These are phyloP conservation scores for Mycena albidolilacea DNA, from an alignment of 768 basidiomycete genomes.

Conservation along the genomic window DNA sequence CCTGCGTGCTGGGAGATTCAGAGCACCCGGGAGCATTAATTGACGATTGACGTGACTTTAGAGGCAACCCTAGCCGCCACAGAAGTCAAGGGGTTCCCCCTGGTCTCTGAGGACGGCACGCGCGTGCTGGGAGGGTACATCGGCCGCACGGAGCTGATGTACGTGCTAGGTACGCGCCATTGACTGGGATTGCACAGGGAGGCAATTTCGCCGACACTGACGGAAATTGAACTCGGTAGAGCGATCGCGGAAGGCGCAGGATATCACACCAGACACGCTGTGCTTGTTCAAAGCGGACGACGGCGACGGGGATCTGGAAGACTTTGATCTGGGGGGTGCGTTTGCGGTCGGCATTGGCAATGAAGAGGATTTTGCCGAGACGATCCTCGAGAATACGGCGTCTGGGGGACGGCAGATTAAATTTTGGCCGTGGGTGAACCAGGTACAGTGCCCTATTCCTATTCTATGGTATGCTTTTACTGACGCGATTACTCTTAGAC, in stretches of 20 bases:
- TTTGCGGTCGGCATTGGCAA: conserved; percentile 66
- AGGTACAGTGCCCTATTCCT: conserved; percentile 65
- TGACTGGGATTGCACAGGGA: background rate
- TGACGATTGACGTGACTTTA: conserved; percentile 48
- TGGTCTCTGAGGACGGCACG: conserved; percentile 76
- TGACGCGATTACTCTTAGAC: conserved; percentile 67
- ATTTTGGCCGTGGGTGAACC: conserved; percentile 95
- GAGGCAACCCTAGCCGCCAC: conserved; percentile 82
- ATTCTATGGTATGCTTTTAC: conserved; percentile 14
- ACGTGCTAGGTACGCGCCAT: conserved; percentile 79
- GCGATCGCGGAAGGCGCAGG: conserved; percentile 75
- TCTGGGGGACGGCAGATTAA: conserved; percentile 68
- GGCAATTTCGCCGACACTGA: conserved; percentile 10
- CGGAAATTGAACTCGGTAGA: conserved; percentile 60
- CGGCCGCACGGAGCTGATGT: conserved; percentile 85
- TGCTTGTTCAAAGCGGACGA: conserved; percentile 77
- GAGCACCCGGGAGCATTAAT: background rate
- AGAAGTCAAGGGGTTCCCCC: conserved; percentile 92
- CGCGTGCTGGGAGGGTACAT: conserved; percentile 88
- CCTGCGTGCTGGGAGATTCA: background rate
- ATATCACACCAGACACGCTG: conserved; percentile 72
- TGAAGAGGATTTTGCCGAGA: conserved; percentile 76
- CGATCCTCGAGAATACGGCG: conserved; percentile 73
- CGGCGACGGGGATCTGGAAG: conserved; percentile 66
- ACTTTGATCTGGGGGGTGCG: conserved; percentile 63